Evolutionary conservation across 495 filamentous ascomycete species (phyloP).

Genomic region (Neurospora sp.): DNA sequence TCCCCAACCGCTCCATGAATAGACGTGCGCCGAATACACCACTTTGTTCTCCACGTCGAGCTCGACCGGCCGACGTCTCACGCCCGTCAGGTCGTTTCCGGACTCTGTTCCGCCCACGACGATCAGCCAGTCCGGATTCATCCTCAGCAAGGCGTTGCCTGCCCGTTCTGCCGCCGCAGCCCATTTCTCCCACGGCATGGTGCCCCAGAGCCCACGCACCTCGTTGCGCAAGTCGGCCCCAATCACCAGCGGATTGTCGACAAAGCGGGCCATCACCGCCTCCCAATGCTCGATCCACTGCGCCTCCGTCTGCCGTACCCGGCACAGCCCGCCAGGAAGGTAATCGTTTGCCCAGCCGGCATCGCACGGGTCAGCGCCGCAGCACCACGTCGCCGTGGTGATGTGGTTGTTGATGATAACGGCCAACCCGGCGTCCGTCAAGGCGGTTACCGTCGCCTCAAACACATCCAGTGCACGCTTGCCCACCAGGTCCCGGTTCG

Average conservation of each 20-base stretch:
- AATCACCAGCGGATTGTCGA: slow-evolving; percentile 43
- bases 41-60: slow-evolving; percentile 42
- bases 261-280: slow-evolving; percentile 42
- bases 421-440: slow-evolving; percentile 47
- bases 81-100: slow-evolving; percentile 46
- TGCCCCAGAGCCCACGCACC: slow-evolving; percentile 51
- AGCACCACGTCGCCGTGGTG: slow-evolving; percentile 52
- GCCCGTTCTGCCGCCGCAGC: slow-evolving; percentile 47
- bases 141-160: slow-evolving; percentile 41
- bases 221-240: slow-evolving; percentile 53
- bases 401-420: slow-evolving; percentile 56
- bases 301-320: slow-evolving; percentile 44
- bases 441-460: slow-evolving; percentile 38
- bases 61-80: slow-evolving; percentile 36
- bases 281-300: slow-evolving; percentile 53
- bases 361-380: slow-evolving; percentile 50
- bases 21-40: slow-evolving; percentile 55
- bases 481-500: slow-evolving; percentile 45
- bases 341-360: slow-evolving; percentile 48
- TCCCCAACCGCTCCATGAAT: slow-evolving; percentile 54
- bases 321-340: slow-evolving; percentile 39
- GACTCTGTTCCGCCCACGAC: slow-evolving; percentile 52
- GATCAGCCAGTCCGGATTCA: slow-evolving; percentile 52
- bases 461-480: slow-evolving; percentile 44
- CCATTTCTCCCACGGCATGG: slow-evolving; percentile 50